These are phyloP conservation scores for Sporothrix mexicana DNA, from an alignment of 2,329 filamentous ascomycete genomes.

Conservation along the genomic window DNA sequence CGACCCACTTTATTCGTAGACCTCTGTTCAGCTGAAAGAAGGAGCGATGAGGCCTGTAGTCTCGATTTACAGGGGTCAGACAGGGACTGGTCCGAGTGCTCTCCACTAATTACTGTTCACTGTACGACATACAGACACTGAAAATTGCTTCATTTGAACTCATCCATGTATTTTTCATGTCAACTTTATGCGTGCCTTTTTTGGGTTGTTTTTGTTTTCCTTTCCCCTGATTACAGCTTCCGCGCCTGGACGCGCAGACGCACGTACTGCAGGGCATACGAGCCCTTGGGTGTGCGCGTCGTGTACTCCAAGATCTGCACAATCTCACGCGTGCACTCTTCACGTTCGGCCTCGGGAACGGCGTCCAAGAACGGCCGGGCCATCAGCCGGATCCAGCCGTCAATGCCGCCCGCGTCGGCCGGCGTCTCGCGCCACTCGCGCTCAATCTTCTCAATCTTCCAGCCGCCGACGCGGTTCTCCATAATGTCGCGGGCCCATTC, in stretches of 20 bases:
- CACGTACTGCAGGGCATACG: slow-evolving; percentile 61
- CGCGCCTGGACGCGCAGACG: slow-evolving; percentile 43
- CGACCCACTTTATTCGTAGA: not conserved
- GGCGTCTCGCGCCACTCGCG: slow-evolving; percentile 69
- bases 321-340: slow-evolving; percentile 60
- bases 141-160: slow-evolving; percentile 17
- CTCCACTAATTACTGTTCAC: not conserved
- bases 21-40: not conserved
- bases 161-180: not conserved
- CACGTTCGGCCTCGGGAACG: slow-evolving; percentile 54
- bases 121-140: too few species aligned
- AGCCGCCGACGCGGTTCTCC: slow-evolving; percentile 54
- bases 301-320: slow-evolving; percentile 61
- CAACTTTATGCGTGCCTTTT: not conserved
- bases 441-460: slow-evolving; percentile 60
- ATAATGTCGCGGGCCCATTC: slow-evolving; percentile 57
- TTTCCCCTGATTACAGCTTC: slow-evolving; percentile 33
- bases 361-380: slow-evolving; percentile 63
- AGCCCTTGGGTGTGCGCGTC: slow-evolving; percentile 62
- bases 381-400: slow-evolving; percentile 71
- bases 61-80: not conserved
- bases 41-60: not conserved
- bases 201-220: not conserved
- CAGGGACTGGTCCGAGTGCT: not conserved
- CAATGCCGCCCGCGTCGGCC: slow-evolving; percentile 63